Conservation (phyloP, 2,329 filamentous ascomycete genomes). For the Sarocladium strictum region DNA sequence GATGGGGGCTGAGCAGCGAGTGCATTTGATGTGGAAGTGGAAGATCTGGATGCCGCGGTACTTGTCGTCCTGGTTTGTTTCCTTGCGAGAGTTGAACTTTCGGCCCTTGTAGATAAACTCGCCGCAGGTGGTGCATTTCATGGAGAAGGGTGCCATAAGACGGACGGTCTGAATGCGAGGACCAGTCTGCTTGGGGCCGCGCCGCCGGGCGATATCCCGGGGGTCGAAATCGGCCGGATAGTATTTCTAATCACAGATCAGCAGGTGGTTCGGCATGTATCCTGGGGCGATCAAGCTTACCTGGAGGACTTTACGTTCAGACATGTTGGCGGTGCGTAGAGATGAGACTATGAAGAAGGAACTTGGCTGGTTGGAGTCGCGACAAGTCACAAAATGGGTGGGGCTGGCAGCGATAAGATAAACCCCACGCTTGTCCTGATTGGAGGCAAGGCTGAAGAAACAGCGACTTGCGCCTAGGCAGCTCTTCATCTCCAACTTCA, state of each 20-base stretch:
- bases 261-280: neutral
- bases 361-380: neutral
- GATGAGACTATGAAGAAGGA: neutral
- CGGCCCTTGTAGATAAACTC: constrained; percentile 90
- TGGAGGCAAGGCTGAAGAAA: constrained; percentile 13
- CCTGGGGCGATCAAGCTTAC: neutral
- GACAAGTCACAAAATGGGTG: constrained; percentile 6
- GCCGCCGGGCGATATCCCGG: constrained; percentile 65
- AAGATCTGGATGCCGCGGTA: constrained; percentile 86
- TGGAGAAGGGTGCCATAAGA: constrained; percentile 57
- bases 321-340: constrained; percentile 50
- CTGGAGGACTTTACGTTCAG: constrained; percentile 73
- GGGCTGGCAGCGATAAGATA: constrained; percentile 13
- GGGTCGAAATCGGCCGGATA: constrained; percentile 86
- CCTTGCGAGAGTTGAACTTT: constrained; percentile 94
- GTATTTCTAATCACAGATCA: constrained; percentile 36
- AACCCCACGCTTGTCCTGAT: constrained; percentile 5
- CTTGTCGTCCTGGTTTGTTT: constrained; percentile 79
- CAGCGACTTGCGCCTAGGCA: neutral
- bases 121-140: constrained; percentile 42
- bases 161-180: constrained; percentile 82
- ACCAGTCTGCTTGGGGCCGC: constrained; percentile 64
- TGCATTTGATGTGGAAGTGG: constrained; percentile 79
- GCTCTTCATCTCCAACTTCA: neutral
- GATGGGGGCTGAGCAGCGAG: constrained; percentile 78